These are phyloP conservation scores for Chytridiales sp. DNA, from an alignment of 371 early-diverging fungal species.

Conservation along the genomic window DNA sequence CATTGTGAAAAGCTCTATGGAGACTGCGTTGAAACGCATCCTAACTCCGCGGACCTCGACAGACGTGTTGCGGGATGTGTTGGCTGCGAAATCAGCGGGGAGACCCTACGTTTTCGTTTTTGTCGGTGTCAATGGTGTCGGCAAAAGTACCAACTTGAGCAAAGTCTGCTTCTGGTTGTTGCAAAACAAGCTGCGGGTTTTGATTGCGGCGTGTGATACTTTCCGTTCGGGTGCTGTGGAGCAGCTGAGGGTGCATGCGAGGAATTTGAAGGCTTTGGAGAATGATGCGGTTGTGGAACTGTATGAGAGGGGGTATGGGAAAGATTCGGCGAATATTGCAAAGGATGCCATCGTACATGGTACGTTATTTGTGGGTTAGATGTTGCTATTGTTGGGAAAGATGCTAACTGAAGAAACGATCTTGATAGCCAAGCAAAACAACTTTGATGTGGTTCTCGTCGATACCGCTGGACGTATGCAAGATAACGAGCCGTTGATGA, in stretches of 20 bases:
- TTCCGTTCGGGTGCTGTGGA: slow-evolving; percentile 99
- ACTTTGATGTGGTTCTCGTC: slow-evolving; percentile 96
- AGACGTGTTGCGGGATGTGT: slow-evolving; percentile 93
- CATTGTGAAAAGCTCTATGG: slow-evolving; percentile 78
- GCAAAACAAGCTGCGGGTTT: slow-evolving; percentile 86
- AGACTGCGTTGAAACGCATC: slow-evolving; percentile 77
- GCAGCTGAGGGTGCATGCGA: slow-evolving; percentile 92
- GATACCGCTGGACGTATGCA: slow-evolving; percentile 99
- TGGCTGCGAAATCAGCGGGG: slow-evolving; percentile 60
- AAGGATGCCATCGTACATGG: slow-evolving; percentile 93
- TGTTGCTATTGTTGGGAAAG: not conserved
- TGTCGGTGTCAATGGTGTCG: slow-evolving; percentile 99
- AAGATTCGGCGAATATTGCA: slow-evolving; percentile 98
- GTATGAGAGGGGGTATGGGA: slow-evolving; percentile 98
- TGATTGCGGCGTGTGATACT: slow-evolving; percentile 99
- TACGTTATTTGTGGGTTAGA: slow-evolving; percentile 25
- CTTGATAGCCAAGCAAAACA: slow-evolving; percentile 45
- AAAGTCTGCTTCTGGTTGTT: slow-evolving; percentile 98
- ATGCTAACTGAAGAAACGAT: not conserved
- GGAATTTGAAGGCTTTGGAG: slow-evolving; percentile 82
- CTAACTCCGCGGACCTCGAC: slow-evolving; percentile 91
- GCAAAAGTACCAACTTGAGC: slow-evolving; percentile 94
- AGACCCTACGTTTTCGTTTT: slow-evolving; percentile 92
- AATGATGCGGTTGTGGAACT: slow-evolving; percentile 80
- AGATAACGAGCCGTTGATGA: slow-evolving; percentile 98